Evolutionary conservation across 306 rosid species (phyloP).

Genomic region (Sechiopsis laciniata): DNA sequence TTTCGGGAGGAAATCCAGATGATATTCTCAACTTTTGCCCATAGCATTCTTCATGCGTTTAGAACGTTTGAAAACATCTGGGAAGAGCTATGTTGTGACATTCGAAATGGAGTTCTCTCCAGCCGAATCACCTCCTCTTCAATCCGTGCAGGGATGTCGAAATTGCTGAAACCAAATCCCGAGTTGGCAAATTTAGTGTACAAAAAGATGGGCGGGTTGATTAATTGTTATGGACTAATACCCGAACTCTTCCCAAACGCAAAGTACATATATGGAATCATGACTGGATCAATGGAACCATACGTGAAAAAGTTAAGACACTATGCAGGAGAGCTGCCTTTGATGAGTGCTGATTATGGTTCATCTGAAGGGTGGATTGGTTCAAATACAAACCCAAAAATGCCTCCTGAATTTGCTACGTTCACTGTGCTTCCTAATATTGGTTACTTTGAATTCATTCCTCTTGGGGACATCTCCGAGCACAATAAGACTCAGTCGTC

Average conservation of each 20-base stretch:
- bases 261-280: slow-evolving; percentile 65
- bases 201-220: slow-evolving; percentile 43
- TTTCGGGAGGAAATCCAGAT: slow-evolving; percentile 50
- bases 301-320: slow-evolving; percentile 70
- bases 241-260: slow-evolving; percentile 71
- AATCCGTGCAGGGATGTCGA: slow-evolving; percentile 49
- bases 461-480: slow-evolving; percentile 31
- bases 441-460: slow-evolving; percentile 80
- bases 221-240: slow-evolving; percentile 74
- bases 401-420: slow-evolving; percentile 57
- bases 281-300: slow-evolving; percentile 93
- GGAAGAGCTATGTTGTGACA: slow-evolving; percentile 61
- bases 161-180: slow-evolving; percentile 65
- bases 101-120: slow-evolving; percentile 51
- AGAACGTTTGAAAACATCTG: slow-evolving; percentile 62
- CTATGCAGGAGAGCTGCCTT: slow-evolving; percentile 64
- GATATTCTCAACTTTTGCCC: slow-evolving; percentile 64
- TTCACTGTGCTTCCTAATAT: slow-evolving; percentile 74
- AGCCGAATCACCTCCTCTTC: slow-evolving; percentile 44
- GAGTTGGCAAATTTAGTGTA: slow-evolving; percentile 53
- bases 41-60: slow-evolving; percentile 67
- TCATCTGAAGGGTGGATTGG: slow-evolving; percentile 94
- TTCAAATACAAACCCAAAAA: slow-evolving; percentile 57
- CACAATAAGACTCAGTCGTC: slow-evolving; percentile 7
- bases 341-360: slow-evolving; percentile 82